Evolutionary conservation across 495 filamentous ascomycete species (phyloP), one percentile per base, ranked within the genome.

Genomic region (Astrocystis sublimbata): DNA sequence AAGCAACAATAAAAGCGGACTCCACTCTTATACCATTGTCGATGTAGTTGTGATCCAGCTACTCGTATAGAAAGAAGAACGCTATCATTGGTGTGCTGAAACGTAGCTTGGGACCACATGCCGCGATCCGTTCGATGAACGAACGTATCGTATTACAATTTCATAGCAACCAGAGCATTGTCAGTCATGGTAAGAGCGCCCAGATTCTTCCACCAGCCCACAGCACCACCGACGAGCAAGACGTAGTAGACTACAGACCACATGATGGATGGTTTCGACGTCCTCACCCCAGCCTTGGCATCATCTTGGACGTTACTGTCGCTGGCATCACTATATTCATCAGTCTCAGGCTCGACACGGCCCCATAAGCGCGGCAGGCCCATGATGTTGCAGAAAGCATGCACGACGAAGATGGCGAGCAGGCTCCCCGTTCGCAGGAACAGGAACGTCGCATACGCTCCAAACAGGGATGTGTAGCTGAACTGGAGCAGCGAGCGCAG

Each of bases 301-400:
- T 33, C 26, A 8, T 31, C 24, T 51, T 41, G 26, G 74, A 40
- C 62, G 23, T 46, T 23, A 30, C 54, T 62, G 3, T 17, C 6
- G n/a, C 15, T 10, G 15, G 7, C 57, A 53, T 71, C 64, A n/a
- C 35, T 53, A 13, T 53, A 58, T 15, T 26, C 58, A 6, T 59
- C 36, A 21, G 47, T 53, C 72, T 64, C 43, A 56, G 76, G 73
- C 65, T 87, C 81, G 1, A 96, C 86, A 4, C 85, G 79, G 0
- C 93, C 92, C 89, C 90, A 96, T 19, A 98, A 69, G 10, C 89
- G 80, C n/a, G 96, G 94, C 61, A 97, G 69, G 2, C 94, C 93
- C 81, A 89, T 86, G 82, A 85, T 91, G 69, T 98, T 98, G 75
- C 94, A 98, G 75, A 98, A 96, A 9, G 85, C 83, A 70, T 98